Evolutionary conservation across 805 yeast genomes (phyloP).

Genomic region (Hanseniaspora hatyaiensis): DNA sequence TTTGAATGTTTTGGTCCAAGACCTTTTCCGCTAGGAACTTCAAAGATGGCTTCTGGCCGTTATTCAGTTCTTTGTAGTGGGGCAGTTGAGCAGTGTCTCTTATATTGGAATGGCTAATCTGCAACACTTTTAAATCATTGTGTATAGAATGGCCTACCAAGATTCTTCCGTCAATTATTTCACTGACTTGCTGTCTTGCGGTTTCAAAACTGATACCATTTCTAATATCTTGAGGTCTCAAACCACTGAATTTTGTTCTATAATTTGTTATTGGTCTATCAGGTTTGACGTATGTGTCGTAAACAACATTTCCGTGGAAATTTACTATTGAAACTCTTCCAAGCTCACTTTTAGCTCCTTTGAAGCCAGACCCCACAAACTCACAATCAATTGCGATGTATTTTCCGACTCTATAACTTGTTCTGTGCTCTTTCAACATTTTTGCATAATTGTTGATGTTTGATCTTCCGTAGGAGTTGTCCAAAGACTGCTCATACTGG

Average conservation of each 20-base stretch:
- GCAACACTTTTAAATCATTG: slow-evolving; percentile 61
- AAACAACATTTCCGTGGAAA: slow-evolving; percentile 57
- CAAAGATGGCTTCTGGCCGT: slow-evolving; percentile 63
- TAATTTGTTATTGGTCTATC: slow-evolving; percentile 69
- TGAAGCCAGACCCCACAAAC: slow-evolving; percentile 80
- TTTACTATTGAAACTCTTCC: slow-evolving; percentile 85
- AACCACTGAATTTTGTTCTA: slow-evolving; percentile 89
- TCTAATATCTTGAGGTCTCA: slow-evolving; percentile 56
- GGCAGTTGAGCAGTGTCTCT: slow-evolving; percentile 64
- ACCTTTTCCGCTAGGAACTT: slow-evolving; percentile 51
- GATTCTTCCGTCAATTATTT: slow-evolving; percentile 42
- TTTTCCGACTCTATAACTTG: slow-evolving; percentile 44
- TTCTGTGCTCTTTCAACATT: slow-evolving; percentile 1
- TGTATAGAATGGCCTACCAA: slow-evolving; percentile 78
- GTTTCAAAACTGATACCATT: slow-evolving; percentile 54
- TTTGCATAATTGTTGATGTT: slow-evolving; percentile 6
- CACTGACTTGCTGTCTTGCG: slow-evolving; percentile 49
- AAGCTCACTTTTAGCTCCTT: slow-evolving; percentile 55
- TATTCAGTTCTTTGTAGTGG: slow-evolving; percentile 42
- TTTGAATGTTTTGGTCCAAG: slow-evolving; percentile 52
- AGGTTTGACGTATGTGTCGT: slow-evolving; percentile 70
- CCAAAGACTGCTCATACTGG: not conserved
- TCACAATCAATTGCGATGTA: slow-evolving; percentile 84
- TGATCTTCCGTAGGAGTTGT: slow-evolving; percentile 8
- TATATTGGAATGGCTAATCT: slow-evolving; percentile 56